Conservation (phyloP, 2,329 filamentous ascomycete species). For the Claviceps sp. region DNA sequence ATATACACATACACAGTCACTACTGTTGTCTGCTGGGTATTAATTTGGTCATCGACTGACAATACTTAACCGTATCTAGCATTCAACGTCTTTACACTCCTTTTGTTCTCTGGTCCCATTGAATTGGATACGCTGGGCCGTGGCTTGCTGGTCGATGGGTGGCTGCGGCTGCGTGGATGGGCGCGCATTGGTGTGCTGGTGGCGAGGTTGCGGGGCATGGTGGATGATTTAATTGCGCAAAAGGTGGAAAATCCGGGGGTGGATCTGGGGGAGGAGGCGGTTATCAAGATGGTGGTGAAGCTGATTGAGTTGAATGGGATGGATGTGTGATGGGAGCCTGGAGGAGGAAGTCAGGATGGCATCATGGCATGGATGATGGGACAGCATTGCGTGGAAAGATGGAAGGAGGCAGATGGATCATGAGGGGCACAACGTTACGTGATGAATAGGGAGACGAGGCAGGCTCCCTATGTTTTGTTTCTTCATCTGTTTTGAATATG, state of each 20-base stretch:
- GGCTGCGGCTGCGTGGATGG: slow-evolving; percentile 80
- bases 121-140: slow-evolving; percentile 76
- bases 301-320: slow-evolving; percentile 84
- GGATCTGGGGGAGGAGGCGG: slow-evolving; percentile 45
- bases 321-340: slow-evolving; percentile 40
- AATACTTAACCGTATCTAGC: slow-evolving; percentile 29
- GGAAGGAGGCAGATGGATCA: too few relatives aligned
- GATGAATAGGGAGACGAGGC: too few relatives aligned
- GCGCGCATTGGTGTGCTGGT: slow-evolving; percentile 87
- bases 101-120: slow-evolving; percentile 79
- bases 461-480: too few relatives aligned
- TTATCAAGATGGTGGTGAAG: slow-evolving; percentile 64
- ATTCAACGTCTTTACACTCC: slow-evolving; percentile 77
- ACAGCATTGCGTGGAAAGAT: background rate
- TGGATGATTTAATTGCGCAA: slow-evolving; percentile 70
- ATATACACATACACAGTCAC: too few relatives aligned
- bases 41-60: too few relatives aligned
- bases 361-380: background rate
- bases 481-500: too few relatives aligned
- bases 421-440: too few relatives aligned
- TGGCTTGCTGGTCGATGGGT: slow-evolving; percentile 82
- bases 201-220: slow-evolving; percentile 66
- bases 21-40: too few relatives aligned
- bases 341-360: background rate
- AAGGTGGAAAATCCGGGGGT: slow-evolving; percentile 65